Evolutionary conservation across 2,329 filamentous ascomycete genomes (phyloP).

Genomic region (Neofusicoccum ribis): DNA sequence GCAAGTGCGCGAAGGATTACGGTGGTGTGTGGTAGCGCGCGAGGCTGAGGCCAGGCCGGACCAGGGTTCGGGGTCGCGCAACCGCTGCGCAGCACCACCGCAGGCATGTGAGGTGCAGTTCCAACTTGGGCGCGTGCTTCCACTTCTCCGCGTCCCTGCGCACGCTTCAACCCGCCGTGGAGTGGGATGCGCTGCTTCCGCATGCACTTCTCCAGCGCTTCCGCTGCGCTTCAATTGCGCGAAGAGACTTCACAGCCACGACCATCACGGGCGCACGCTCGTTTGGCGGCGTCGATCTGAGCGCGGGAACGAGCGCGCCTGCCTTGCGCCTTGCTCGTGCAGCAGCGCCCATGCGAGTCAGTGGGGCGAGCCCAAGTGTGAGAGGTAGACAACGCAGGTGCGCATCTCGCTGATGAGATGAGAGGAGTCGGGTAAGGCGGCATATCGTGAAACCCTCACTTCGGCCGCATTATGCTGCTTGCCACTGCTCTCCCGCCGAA

Average conservation of each 20-base stretch:
- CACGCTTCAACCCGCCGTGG: no score
- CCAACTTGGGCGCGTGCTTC: no score
- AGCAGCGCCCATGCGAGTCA: constrained; percentile 7
- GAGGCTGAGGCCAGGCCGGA: constrained; percentile 5
- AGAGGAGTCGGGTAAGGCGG: neutral
- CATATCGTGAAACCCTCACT: constrained; percentile 5
- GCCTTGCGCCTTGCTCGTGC: neutral
- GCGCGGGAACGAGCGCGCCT: constrained; percentile 1
- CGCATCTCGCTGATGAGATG: neutral
- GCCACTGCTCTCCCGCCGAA: neutral
- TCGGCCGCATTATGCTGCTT: neutral
- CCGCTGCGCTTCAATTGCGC: neutral
- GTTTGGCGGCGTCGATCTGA: neutral
- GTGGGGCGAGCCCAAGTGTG: neutral
- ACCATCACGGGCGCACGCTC: neutral
- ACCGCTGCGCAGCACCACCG: no score
- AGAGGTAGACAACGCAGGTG: neutral
- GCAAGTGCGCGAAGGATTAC: constrained; percentile 4
- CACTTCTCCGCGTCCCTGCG: no score
- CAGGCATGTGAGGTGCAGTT: no score
- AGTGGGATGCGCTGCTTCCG: no score
- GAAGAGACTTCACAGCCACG: neutral
- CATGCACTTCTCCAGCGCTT: neutral
- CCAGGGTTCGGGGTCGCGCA: neutral
- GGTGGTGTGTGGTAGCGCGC: constrained; percentile 6